Base-by-base conservation (phyloP, 176 grass and related monocot species). In the Oryza longistaminata region DNA sequence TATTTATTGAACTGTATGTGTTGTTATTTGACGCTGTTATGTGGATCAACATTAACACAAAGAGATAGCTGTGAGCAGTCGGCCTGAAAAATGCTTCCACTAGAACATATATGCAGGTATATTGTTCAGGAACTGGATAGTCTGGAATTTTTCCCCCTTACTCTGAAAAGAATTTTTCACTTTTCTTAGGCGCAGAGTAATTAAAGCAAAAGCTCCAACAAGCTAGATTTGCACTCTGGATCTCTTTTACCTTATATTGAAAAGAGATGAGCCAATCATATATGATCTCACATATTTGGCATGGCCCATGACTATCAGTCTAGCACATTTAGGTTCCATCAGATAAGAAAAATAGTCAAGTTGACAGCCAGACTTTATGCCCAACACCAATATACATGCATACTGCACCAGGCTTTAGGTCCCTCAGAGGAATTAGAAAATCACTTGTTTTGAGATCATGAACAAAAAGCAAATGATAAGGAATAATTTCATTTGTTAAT, bases 181-280 rank as follows among this genome's bases (percentile, higher is more conserved):
- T 85, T 74, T 89, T 46, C 35, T 84, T 39, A 48, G 71, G 77
- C 75, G 68, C 53, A 48, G 75, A 44, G 49, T 71, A 66, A 62
- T 45, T 61, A 82, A 78, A 86, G 84, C 19, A 68, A 71, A 90
- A 68, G 80, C 24, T 67, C 79, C 21, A 73, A 83, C 48, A 66
- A 79, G 46, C 61, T 79, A 90, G 83, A 90, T 78, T 76, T 86
- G 25, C 79, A 67, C 46, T 42, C 83, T 73, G 55, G 67, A 82
- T 90, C 65, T 60, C 66, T 86, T 90, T 86, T 90, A 78, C 78
- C 73, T 77, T 66, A 35, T 82, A 82, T 82, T 81, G 31, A 90
- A 81, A 90, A 78, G 24, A 77, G 35, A 77, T 72, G 76, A 39
- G 69, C 72, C 58, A 90, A 90, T 86, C 58, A 89, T 81, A 72